Conservation (phyloP, 805 yeast genomes). For the Monosporozyma aerobia region DNA sequence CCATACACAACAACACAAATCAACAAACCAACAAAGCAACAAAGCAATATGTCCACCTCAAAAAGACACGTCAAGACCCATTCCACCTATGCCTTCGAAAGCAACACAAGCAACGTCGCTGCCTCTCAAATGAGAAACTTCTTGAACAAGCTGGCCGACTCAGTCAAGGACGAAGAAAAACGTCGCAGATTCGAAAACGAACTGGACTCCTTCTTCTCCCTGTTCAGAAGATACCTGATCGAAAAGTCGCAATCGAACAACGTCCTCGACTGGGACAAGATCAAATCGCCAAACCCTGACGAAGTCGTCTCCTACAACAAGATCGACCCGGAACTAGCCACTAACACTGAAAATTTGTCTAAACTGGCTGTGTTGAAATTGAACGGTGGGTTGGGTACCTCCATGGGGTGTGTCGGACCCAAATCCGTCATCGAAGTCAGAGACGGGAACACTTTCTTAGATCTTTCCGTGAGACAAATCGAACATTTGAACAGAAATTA, state of each 20-base stretch:
- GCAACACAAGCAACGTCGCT: slow-evolving; percentile 88
- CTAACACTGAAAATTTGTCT: slow-evolving; percentile 38
- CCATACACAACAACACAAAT: too few relatives aligned
- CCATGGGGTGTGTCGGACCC: slow-evolving; percentile 99
- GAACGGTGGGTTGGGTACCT: slow-evolving; percentile 97
- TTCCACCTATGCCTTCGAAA: slow-evolving; percentile 68
- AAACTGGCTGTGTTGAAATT: slow-evolving; percentile 92
- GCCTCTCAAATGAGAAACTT: slow-evolving; percentile 98
- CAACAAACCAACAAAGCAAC: background rate
- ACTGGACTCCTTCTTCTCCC: slow-evolving; percentile 88
- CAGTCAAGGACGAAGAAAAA: slow-evolving; percentile 45
- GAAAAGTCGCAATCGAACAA: slow-evolving; percentile 76
- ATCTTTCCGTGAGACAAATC: slow-evolving; percentile 91
- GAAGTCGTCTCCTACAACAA: slow-evolving; percentile 77
- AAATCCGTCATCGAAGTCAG: slow-evolving; percentile 91
- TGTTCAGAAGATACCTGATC: slow-evolving; percentile 83
- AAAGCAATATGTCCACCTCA: slow-evolving; percentile 4
- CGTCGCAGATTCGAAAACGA: slow-evolving; percentile 58
- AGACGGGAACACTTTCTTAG: slow-evolving; percentile 95
- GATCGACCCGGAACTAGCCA: slow-evolving; percentile 25
- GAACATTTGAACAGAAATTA: slow-evolving; percentile 85
- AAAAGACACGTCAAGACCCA: slow-evolving; percentile 36
- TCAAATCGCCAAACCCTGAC: slow-evolving; percentile 78
- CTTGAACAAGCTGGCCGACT: slow-evolving; percentile 78
- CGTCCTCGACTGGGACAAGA: slow-evolving; percentile 82